Evolutionary conservation across 805 yeast genomes (phyloP).

Genomic region (Metschnikowia sp.): DNA sequence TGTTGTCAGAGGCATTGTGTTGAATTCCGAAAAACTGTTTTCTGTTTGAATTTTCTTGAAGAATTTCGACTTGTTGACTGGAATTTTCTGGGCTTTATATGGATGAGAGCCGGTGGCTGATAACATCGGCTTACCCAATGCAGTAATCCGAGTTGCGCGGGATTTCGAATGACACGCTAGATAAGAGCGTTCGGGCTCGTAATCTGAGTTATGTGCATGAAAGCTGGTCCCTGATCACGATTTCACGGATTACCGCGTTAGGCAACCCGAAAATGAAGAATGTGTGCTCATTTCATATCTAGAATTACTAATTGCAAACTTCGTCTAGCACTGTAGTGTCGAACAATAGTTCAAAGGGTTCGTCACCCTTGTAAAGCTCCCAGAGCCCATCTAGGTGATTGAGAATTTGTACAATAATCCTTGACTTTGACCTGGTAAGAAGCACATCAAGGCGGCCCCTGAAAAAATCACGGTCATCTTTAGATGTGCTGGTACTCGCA

Average conservation of each 20-base stretch:
- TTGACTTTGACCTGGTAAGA: slow-evolving; percentile 6
- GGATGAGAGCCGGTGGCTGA: not conserved
- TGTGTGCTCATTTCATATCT: not conserved
- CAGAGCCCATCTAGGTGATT: slow-evolving; percentile 14
- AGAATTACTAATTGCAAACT: slow-evolving; percentile 6
- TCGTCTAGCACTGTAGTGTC: slow-evolving; percentile 15
- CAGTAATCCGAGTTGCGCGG: not conserved
- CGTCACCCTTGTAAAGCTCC: slow-evolving; percentile 13
- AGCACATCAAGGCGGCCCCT: slow-evolving; percentile 2
- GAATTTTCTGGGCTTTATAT: not conserved
- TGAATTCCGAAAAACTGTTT: too few species aligned
- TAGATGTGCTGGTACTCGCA: slow-evolving; percentile 10
- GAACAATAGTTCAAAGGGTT: slow-evolving; percentile 14
- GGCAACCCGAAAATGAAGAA: not conserved
- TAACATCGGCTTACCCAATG: slow-evolving; percentile 6
- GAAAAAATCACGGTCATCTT: slow-evolving; percentile 8
- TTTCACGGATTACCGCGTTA: too few species aligned
- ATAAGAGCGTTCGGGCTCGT: not conserved
- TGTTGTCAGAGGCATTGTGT: slow-evolving; percentile 9
- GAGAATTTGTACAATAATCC: slow-evolving; percentile 8
- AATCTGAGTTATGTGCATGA: too few species aligned
- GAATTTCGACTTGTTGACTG: not conserved
- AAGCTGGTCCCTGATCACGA: too few species aligned
- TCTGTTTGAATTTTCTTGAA: too few species aligned
- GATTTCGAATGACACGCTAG: not conserved